phyloP scores from a whole-genome alignment of 176 grass and related monocot species.

The Coix lacrymajobi region DNA sequence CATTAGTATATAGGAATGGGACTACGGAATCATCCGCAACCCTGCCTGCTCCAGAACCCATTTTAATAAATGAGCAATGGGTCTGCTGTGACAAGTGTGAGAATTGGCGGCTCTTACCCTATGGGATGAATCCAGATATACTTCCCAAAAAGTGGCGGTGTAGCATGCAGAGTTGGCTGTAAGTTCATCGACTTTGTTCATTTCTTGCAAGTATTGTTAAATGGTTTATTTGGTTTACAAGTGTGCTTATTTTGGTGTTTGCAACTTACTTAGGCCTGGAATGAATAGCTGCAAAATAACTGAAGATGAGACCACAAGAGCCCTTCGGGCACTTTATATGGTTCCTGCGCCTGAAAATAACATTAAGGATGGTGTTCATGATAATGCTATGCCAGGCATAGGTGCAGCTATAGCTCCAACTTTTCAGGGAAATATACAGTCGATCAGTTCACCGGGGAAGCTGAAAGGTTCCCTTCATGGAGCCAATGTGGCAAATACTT shows the following conservation, averaged over 20 bases:
- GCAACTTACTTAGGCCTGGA: conserved; percentile 46
- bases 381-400: conserved; percentile 27
- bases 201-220: conserved; percentile 5
- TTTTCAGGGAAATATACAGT: conserved; percentile 23
- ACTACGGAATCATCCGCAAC: conserved; percentile 17
- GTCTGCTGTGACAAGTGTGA: conserved; percentile 68
- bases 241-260: conserved; percentile 15
- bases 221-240: background rate
- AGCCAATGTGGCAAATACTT: conserved; percentile 21
- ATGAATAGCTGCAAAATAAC: conserved; percentile 60
- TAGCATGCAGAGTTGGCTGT: conserved; percentile 67
- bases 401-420: conserved; percentile 13
- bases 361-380: conserved; percentile 24
- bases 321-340: conserved; percentile 36
- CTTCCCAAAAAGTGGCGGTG: conserved; percentile 64
- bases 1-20: conserved; percentile 22
- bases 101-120: conserved; percentile 75
- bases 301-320: conserved; percentile 55
- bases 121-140: conserved; percentile 51
- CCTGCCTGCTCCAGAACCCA: conserved; percentile 8
- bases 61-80: conserved; percentile 72
- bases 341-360: conserved; percentile 40
- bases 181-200: conserved; percentile 42
- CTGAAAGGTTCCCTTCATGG: conserved; percentile 33
- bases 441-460: conserved; percentile 11